Evolutionary conservation across 192 early-diverging fungal genomes (phyloP).

Genomic region (Mortierella antarctica): DNA sequence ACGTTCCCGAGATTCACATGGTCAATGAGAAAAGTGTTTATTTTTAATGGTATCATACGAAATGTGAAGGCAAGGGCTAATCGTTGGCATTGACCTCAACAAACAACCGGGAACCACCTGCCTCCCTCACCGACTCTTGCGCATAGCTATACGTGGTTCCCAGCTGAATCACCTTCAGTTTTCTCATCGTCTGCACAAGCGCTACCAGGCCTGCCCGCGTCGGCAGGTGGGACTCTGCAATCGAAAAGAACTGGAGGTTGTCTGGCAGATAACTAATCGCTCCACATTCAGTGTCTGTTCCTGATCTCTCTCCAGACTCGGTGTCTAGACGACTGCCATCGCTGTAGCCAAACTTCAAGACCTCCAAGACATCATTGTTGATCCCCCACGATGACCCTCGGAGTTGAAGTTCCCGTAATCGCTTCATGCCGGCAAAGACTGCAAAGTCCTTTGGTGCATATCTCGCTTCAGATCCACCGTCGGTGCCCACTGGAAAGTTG

Average conservation of each 20-base stretch:
- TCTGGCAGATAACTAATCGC: background rate
- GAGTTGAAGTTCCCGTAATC: constrained; percentile 23
- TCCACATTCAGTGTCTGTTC: background rate
- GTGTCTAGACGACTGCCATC: background rate
- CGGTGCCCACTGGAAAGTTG: background rate
- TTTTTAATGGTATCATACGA: too few relatives aligned
- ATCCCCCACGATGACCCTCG: constrained; percentile 24
- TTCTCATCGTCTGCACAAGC: constrained; percentile 19
- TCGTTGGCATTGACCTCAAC: constrained; percentile 2
- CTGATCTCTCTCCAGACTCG: background rate
- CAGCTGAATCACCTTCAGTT: constrained; percentile 14
- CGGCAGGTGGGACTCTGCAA: constrained; percentile 6
- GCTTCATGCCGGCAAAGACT: constrained; percentile 12
- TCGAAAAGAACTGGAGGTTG: constrained; percentile 6
- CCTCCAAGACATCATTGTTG: constrained; percentile 10
- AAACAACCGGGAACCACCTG: constrained; percentile 15
- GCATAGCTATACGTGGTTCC: constrained; percentile 2
- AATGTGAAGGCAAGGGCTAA: too few relatives aligned
- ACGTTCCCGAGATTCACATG: too few relatives aligned
- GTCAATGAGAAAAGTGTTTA: too few relatives aligned
- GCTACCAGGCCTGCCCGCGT: background rate
- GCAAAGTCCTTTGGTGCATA: constrained; percentile 3
- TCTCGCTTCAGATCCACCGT: background rate
- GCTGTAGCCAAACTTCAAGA: background rate
- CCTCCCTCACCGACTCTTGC: background rate